Evolutionary conservation across 2,329 filamentous ascomycete species (phyloP), one percentile per base, ranked within the genome.

Genomic region (Ophiostoma novo-ulmi): DNA sequence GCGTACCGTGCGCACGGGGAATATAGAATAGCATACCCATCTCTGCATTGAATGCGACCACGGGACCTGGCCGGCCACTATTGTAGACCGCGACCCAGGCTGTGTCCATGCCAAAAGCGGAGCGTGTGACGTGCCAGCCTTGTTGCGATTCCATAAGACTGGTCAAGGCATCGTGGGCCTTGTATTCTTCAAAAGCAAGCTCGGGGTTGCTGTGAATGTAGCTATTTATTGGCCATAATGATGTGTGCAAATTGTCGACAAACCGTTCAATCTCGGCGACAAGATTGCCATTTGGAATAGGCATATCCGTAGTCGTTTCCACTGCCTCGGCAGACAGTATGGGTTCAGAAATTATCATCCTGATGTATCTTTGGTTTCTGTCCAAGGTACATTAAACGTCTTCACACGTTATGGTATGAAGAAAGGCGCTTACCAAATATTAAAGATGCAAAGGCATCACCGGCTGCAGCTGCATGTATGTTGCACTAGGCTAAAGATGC

Each of bases 151-250:
- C 52, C 52, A 58, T 58, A 6, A 58, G 31, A 5, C n/a, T 13
- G 8, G 52, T 58, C 52, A 69, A 61, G 2, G 58, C 68, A 44
- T 65, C 58, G 35, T 52, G 68, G 5, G 68, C 26, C 11, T 65
- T 64, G 58, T 69, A 55, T 39, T 69, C 68, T 14, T 69, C 14
- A 22, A 64, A 69, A 5, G 68, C 58, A n/a, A 69, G 68, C 39
- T 69, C 58, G 2, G 68, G 68, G 10, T 69, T 39, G 58, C 39
- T 48, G 31, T 69, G 68, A 11, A 69, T 64, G 39, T 48, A 65
- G 11, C 22, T 69, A 8, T 52, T 69, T 3, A 69, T 31, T 1
- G 68, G 39, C 68, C 68, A 69, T 36, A 69, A 44, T n/a, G 20
- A 41, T 17, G 20, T 22, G 48, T 44, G 48, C 22, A 39, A 17